Evolutionary conservation across 2,329 filamentous ascomycete species (phyloP).

Genomic region (Coleophoma eucalyptorum): DNA sequence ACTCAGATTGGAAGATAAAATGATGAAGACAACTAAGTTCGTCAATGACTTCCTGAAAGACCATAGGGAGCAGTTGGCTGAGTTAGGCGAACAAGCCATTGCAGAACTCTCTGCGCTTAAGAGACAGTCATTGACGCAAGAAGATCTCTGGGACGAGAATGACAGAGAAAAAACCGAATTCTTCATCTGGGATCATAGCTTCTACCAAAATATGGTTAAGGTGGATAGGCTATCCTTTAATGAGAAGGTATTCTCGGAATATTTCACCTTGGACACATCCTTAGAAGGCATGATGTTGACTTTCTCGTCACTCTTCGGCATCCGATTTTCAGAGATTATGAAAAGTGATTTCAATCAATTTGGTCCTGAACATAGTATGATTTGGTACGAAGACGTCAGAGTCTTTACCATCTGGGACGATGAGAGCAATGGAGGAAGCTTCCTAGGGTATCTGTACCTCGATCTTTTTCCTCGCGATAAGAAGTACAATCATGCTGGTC

Average conservation of each 20-base stretch:
- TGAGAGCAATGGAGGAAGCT: conserved; percentile 54
- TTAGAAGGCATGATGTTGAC: background rate
- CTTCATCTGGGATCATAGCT: background rate
- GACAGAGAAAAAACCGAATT: background rate
- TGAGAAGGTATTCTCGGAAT: background rate
- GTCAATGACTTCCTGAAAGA: background rate
- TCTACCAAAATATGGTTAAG: background rate
- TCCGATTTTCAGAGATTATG: background rate
- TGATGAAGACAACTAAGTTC: background rate
- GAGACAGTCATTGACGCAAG: background rate
- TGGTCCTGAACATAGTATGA: background rate
- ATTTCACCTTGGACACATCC: background rate
- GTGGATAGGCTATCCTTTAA: background rate
- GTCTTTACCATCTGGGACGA: conserved; percentile 79
- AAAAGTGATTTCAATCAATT: background rate
- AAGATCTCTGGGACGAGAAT: background rate
- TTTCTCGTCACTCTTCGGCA: background rate
- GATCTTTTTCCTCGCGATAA: conserved; percentile 44
- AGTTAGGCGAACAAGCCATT: background rate
- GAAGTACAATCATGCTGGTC: background rate
- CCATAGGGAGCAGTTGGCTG: background rate
- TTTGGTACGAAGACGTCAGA: conserved; percentile 40
- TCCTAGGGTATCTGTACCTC: conserved; percentile 56
- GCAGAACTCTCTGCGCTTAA: background rate
- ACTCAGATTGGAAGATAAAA: conserved; percentile 60